A percentile compares a stretch with the other conserved stretches of the same genome.
phyloP scores from a whole-genome alignment of 805 yeast species.

The Metschnikowia drakensbergensis region DNA sequence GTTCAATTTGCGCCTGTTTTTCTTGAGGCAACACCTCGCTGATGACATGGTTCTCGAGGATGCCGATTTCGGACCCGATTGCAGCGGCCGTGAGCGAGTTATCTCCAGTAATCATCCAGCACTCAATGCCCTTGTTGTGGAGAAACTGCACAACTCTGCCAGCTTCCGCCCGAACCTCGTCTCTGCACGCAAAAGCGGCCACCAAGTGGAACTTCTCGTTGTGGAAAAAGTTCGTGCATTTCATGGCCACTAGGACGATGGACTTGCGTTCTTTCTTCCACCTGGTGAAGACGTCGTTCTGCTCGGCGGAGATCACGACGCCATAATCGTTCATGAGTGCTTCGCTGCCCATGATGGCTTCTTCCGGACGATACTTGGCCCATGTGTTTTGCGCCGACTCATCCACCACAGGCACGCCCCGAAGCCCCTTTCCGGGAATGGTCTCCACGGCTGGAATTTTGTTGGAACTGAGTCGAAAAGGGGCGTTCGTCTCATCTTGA shows the following conservation, averaged over 20 bases:
- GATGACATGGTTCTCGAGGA: constrained; percentile 45
- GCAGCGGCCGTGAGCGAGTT: constrained; percentile 63
- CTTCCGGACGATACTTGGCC: constrained; percentile 30
- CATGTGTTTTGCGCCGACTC: constrained; percentile 26
- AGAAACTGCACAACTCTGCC: constrained; percentile 41
- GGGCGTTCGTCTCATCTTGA: neutral
- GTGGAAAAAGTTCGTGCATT: constrained; percentile 24
- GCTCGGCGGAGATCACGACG: constrained; percentile 33
- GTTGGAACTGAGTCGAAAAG: constrained; percentile 21
- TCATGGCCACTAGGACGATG: constrained; percentile 51
- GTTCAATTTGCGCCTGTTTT: constrained; percentile 56
- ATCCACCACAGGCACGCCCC: constrained; percentile 36
- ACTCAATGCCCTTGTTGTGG: constrained; percentile 42
- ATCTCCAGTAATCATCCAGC: constrained; percentile 81
- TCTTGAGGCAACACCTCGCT: constrained; percentile 74
- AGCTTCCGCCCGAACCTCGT: constrained; percentile 57
- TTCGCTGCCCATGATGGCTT: constrained; percentile 59
- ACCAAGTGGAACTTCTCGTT: constrained; percentile 35
- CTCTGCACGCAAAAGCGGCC: constrained; percentile 57
- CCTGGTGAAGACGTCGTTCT: constrained; percentile 31
- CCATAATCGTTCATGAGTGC: constrained; percentile 47
- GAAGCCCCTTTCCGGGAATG: constrained; percentile 58
- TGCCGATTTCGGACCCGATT: constrained; percentile 61
- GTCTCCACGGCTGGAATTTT: constrained; percentile 48
- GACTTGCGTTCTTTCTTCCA: constrained; percentile 70